Conservation (phyloP, 2,329 filamentous ascomycete genomes). For the Paraphaeosphaeria sporulosa region DNA sequence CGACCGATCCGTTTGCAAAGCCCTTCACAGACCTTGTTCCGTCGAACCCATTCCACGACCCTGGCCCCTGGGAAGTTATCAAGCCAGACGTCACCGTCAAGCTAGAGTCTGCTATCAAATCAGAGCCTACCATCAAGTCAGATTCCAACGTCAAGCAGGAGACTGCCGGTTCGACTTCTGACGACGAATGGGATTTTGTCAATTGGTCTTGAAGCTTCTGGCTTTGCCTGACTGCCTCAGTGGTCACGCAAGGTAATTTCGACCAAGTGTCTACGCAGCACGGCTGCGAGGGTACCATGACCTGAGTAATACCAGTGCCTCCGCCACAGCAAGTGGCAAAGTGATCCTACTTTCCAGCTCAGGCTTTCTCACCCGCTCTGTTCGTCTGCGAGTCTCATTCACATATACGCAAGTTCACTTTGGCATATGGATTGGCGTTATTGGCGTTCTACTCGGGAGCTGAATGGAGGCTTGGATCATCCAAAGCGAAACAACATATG, state of each 20-base stretch:
- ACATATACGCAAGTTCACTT: neutral
- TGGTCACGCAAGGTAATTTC: neutral
- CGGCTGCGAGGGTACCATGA: neutral
- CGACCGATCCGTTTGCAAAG: conserved; percentile 20
- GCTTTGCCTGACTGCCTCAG: neutral
- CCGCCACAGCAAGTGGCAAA: too few relatives aligned
- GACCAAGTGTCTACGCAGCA: neutral
- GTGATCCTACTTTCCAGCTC: neutral
- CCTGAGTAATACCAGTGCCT: too few relatives aligned
- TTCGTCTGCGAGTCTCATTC: neutral
- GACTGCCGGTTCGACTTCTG: neutral
- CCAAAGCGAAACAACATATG: neutral
- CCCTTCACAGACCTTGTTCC: conserved; percentile 18
- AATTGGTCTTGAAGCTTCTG: neutral
- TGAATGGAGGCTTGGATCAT: neutral
- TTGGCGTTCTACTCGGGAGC: neutral
- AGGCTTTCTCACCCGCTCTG: neutral
- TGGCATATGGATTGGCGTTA: neutral
- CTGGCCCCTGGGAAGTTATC: neutral
- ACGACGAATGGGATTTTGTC: conserved; percentile 12
- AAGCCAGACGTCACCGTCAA: neutral
- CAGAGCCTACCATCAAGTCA: neutral
- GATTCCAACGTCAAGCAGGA: neutral
- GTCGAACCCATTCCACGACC: conserved; percentile 19
- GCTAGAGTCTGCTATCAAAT: neutral